Evolutionary conservation across 1,284 basidiomycete genomes (phyloP).

Genomic region (Volvariella volvacea): DNA sequence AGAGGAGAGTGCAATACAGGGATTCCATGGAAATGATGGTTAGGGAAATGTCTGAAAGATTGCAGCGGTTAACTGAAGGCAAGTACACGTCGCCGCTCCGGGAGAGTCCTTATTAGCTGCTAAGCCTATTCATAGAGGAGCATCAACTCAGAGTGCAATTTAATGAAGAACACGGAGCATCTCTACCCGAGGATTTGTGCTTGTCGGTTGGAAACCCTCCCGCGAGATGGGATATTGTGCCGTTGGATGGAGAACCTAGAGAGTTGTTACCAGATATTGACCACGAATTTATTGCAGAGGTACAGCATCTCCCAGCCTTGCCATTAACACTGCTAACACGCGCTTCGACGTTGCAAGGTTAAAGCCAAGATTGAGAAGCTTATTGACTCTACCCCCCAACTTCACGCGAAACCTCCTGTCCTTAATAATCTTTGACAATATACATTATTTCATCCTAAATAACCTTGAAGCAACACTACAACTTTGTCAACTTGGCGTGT

Average conservation of each 20-base stretch:
- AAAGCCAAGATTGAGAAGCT: too few relatives aligned
- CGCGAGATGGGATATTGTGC: constrained; percentile 59
- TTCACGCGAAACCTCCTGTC: too few relatives aligned
- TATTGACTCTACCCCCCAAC: too few relatives aligned
- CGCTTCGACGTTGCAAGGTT: too few relatives aligned
- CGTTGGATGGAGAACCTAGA: constrained; percentile 41
- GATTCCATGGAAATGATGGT: constrained; percentile 61
- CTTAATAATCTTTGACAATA: too few relatives aligned
- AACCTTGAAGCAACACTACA: background rate
- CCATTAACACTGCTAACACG: too few relatives aligned
- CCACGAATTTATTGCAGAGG: constrained; percentile 49
- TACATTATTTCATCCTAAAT: too few relatives aligned
- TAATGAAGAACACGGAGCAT: constrained; percentile 59
- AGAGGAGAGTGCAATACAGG: constrained; percentile 56
- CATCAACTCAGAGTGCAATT: constrained; percentile 56
- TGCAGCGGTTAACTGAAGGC: constrained; percentile 63
- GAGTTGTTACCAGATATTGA: constrained; percentile 58
- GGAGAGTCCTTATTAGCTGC: constrained; percentile 1
- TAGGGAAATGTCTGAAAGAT: constrained; percentile 52
- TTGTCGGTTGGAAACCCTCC: constrained; percentile 66
- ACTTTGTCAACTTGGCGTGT: background rate
- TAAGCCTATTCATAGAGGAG: constrained; percentile 73
- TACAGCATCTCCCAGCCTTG: constrained; percentile 14
- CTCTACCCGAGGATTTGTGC: constrained; percentile 72
- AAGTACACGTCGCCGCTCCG: constrained; percentile 10